Conservation (phyloP, 2,329 filamentous ascomycete species). For the Penicillium fuscoglaucum region DNA sequence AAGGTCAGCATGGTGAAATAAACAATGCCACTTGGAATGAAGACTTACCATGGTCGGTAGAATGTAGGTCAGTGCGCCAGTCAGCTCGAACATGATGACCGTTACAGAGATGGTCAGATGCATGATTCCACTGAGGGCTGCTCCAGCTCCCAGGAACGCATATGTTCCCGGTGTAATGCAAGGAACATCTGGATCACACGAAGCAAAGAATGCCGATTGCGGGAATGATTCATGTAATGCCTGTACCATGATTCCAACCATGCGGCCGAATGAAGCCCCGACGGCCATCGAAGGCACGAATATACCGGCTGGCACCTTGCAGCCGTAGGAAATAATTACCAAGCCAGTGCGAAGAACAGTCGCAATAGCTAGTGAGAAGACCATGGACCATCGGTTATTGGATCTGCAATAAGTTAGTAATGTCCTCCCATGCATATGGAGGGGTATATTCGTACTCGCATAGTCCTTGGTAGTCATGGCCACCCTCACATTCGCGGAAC, state of each 20-base stretch:
- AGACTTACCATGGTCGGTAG: slow-evolving; percentile 79
- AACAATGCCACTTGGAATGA: neutral
- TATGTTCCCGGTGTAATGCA: slow-evolving; percentile 98
- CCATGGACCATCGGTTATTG: slow-evolving; percentile 73
- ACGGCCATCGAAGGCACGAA: slow-evolving; percentile 99
- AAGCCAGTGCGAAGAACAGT: slow-evolving; percentile 78
- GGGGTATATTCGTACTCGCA: slow-evolving; percentile 62
- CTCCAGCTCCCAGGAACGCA: slow-evolving; percentile 88
- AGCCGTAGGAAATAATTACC: slow-evolving; percentile 94
- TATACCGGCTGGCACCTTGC: slow-evolving; percentile 95
- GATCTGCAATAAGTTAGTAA: slow-evolving; percentile 38
- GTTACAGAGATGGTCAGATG: slow-evolving; percentile 95
- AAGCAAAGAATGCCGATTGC: slow-evolving; percentile 77
- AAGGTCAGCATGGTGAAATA: neutral
- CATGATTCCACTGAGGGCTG: slow-evolving; percentile 94
- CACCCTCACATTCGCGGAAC: slow-evolving; percentile 88
- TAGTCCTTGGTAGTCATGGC: slow-evolving; percentile 82
- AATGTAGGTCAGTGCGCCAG: slow-evolving; percentile 95
- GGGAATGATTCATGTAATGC: slow-evolving; percentile 83
- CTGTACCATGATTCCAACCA: slow-evolving; percentile 92
- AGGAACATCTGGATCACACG: slow-evolving; percentile 85
- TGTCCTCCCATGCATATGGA: neutral
- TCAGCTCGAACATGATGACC: slow-evolving; percentile 99
- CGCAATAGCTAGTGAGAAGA: slow-evolving; percentile 74
- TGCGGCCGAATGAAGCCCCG: slow-evolving; percentile 88